These are phyloP conservation scores for Talaromyces sp. DNA, from an alignment of 2,329 filamentous ascomycete genomes.

Conservation along the genomic window DNA sequence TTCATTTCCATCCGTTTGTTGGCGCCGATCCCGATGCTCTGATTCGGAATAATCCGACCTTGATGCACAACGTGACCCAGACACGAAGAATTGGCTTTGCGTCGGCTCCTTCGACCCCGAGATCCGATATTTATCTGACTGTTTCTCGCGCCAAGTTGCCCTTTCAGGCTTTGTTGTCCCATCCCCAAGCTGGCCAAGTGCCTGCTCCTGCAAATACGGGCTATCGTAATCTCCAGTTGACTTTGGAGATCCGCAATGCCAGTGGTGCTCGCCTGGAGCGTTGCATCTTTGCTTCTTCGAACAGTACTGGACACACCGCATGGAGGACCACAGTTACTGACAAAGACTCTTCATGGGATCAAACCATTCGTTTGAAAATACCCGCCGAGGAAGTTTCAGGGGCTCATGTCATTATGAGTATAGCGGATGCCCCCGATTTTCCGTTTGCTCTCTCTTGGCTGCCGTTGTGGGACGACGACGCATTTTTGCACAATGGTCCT, in stretches of 20 bases:
- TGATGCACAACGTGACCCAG: conserved; percentile 72
- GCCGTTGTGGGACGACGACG: conserved; percentile 86
- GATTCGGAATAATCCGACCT: conserved; percentile 79
- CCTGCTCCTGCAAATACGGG: conserved; percentile 60
- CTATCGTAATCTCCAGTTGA: conserved; percentile 76
- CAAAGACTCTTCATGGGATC: conserved; percentile 76
- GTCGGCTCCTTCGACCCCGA: conserved; percentile 76
- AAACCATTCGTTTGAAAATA: conserved; percentile 77
- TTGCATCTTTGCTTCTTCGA: conserved; percentile 83
- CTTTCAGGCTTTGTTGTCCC: conserved; percentile 57
- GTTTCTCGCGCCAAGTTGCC: conserved; percentile 72
- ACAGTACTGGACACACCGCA: conserved; percentile 68
- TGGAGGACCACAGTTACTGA: conserved; percentile 83
- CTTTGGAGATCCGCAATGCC: conserved; percentile 75
- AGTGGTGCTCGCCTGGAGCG: conserved; percentile 77
- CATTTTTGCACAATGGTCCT: conserved; percentile 79
- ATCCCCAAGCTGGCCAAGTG: conserved; percentile 74
- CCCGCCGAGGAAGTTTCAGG: conserved; percentile 72
- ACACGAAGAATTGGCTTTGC: conserved; percentile 91
- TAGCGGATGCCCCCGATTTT: conserved; percentile 78
- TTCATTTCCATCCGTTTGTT: conserved; percentile 73
- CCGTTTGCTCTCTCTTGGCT: conserved; percentile 91
- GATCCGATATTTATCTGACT: conserved; percentile 94
- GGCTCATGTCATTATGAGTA: conserved; percentile 81
- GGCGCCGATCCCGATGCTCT: conserved; percentile 71